A percentile compares a stretch with the other conserved stretches of the same genome.
Conservation (phyloP, 495 filamentous ascomycete genomes). For the Umbilicaria muhlenbergii region DNA sequence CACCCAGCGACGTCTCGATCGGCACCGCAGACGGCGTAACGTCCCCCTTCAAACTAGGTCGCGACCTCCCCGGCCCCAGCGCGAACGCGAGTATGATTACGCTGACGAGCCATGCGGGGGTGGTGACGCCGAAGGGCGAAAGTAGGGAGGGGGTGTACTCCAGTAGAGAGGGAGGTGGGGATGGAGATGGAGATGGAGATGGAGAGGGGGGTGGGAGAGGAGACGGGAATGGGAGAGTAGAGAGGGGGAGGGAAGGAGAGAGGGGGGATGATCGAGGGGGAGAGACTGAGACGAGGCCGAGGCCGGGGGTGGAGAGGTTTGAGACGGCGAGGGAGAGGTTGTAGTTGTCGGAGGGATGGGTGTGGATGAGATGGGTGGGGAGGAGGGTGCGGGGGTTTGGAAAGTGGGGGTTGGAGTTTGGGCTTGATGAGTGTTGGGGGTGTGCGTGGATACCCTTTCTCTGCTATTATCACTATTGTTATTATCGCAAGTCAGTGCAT, state of each 20-base stretch:
- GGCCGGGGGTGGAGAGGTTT: conserved; percentile 1
- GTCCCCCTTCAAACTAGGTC: conserved; percentile 11
- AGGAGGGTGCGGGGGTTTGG: neutral
- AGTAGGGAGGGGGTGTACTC: neutral
- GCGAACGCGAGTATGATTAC: conserved; percentile 13
- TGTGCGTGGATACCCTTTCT: too few relatives aligned
- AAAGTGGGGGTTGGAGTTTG: neutral
- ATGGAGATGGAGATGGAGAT: neutral
- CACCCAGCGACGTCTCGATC: neutral
- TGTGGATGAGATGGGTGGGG: neutral
- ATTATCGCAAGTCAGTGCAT: too few relatives aligned
- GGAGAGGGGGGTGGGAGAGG: neutral
- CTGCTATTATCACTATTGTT: too few relatives aligned
- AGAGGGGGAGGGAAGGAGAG: neutral
- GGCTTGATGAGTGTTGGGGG: too few relatives aligned
- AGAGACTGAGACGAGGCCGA: neutral
- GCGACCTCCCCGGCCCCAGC: conserved; percentile 3
- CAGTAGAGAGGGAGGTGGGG: neutral
- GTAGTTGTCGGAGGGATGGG: too few relatives aligned
- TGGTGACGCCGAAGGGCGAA: conserved; percentile 4
- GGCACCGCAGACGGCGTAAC: conserved; percentile 3
- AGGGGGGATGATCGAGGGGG: neutral
- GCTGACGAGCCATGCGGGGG: conserved; percentile 7
- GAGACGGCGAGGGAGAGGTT: conserved; percentile 9
- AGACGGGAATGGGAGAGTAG: neutral